Conservation (phyloP, 176 grass and related monocot genomes). For the Triticum turgidum region DNA sequence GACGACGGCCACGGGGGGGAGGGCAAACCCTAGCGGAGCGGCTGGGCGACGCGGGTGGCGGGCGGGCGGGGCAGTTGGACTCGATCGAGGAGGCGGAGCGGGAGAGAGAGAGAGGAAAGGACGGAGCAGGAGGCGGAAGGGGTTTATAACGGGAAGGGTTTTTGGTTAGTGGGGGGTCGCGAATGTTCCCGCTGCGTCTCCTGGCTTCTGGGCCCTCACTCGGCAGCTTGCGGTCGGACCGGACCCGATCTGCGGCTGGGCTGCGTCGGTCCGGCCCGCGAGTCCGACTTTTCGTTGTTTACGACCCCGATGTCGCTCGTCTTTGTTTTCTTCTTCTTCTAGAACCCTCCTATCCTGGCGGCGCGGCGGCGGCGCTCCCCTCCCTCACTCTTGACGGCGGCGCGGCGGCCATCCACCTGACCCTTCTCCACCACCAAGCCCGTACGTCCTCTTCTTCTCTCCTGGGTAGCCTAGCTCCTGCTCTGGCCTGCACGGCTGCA, state of each 20-base stretch:
- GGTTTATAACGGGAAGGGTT: constrained; percentile 52
- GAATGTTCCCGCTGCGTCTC: not conserved
- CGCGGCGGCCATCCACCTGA: not conserved
- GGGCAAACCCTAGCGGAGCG: constrained; percentile 39
- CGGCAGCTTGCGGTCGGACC: not conserved
- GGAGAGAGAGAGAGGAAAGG: not conserved
- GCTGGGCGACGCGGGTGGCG: not conserved
- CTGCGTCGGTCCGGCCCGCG: not conserved
- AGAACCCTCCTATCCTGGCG: not conserved
- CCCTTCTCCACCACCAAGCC: too few relatives aligned
- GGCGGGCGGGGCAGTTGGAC: not conserved
- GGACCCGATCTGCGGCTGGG: not conserved
- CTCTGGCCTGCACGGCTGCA: not conserved
- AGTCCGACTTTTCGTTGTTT: not conserved
- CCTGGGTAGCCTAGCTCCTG: not conserved
- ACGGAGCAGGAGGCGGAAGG: not conserved
- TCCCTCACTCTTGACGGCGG: not conserved
- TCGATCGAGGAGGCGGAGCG: constrained; percentile 9
- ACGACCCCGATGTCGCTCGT: not conserved
- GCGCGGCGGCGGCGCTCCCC: not conserved
- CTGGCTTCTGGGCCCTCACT: not conserved
- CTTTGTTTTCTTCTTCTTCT: not conserved
- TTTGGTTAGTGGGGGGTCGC: not conserved
- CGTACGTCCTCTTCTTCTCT: not conserved
- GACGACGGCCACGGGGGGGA: not conserved